A percentile compares a stretch with the other conserved stretches of the same genome.
These are phyloP conservation scores for Lachnellula hyalina DNA, from an alignment of 2,329 filamentous ascomycete genomes.

Conservation along the genomic window DNA sequence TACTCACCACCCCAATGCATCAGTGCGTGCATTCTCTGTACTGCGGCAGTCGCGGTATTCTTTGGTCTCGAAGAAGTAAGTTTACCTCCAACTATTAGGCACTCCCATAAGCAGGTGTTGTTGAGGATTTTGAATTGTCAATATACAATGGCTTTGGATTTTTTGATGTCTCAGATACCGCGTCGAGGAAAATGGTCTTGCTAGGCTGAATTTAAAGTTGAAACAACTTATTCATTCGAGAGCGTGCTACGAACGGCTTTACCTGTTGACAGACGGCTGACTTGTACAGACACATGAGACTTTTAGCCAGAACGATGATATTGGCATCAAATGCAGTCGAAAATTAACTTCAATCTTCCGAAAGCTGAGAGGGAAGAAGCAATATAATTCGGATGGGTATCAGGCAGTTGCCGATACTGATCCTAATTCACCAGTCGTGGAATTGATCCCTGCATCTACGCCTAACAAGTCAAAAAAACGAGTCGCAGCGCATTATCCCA, in stretches of 20 bases:
- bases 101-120: no score
- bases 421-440: conserved; percentile 6
- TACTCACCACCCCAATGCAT: conserved; percentile 40
- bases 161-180: no score
- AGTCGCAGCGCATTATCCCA: conserved; percentile 25
- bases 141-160: no score
- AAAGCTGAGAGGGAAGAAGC: conserved; percentile 4
- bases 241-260: not conserved
- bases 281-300: conserved; percentile 34
- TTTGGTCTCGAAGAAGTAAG: conserved; percentile 33
- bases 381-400: conserved; percentile 6
- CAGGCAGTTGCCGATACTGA: conserved; percentile 2
- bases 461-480: conserved; percentile 20
- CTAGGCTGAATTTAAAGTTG: no score
- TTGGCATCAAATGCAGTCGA: conserved; percentile 24
- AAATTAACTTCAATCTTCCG: conserved; percentile 15
- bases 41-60: conserved; percentile 31
- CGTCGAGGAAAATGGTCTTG: no score
- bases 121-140: not conserved
- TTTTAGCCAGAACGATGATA: conserved; percentile 29
- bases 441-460: conserved; percentile 4
- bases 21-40: conserved; percentile 33
- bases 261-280: not conserved
- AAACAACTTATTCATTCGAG: not conserved
- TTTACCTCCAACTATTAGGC: not conserved